A percentile compares a stretch with the other conserved stretches of the same genome.
Evolutionary conservation across 257 asterid species (phyloP).

Genomic region (Thymus quinquecostatus): DNA sequence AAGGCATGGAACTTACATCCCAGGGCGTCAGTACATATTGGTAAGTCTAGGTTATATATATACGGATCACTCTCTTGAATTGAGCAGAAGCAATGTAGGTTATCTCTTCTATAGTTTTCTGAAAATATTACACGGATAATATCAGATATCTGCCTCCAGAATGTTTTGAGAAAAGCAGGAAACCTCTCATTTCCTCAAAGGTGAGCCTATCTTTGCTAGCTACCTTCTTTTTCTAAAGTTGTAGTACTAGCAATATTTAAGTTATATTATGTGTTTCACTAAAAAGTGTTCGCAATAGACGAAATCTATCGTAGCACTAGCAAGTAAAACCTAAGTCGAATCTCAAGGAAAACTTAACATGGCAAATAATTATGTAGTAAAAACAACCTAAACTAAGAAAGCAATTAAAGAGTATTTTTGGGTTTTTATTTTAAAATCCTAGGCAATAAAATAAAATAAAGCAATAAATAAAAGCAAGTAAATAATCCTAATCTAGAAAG

Average conservation of each 20-base stretch:
- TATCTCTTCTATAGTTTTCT: not conserved
- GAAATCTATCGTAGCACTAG: no score
- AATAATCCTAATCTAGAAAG: no score
- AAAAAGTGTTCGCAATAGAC: no score
- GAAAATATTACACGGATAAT: slow-evolving; percentile 25
- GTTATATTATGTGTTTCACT: not conserved
- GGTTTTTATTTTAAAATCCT: no score
- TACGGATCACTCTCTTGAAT: not conserved
- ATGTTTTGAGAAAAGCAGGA: slow-evolving; percentile 95
- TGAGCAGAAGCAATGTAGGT: slow-evolving; percentile 8
- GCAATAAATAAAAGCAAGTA: no score
- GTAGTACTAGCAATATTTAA: not conserved
- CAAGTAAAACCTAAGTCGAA: no score
- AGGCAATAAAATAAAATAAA: no score
- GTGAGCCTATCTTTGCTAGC: slow-evolving; percentile 38
- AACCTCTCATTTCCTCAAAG: slow-evolving; percentile 97
- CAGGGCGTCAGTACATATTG: slow-evolving; percentile 99
- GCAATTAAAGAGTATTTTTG: no score
- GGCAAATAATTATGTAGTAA: no score
- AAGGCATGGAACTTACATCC: slow-evolving; percentile 98
- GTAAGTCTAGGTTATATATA: slow-evolving; percentile 15
- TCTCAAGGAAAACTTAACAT: no score
- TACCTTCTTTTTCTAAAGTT: not conserved
- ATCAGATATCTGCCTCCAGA: slow-evolving; percentile 53
- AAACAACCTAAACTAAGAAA: no score